Evolutionary conservation across 2,329 filamentous ascomycete species (phyloP).

Genomic region (Xylariaceae sp.): DNA sequence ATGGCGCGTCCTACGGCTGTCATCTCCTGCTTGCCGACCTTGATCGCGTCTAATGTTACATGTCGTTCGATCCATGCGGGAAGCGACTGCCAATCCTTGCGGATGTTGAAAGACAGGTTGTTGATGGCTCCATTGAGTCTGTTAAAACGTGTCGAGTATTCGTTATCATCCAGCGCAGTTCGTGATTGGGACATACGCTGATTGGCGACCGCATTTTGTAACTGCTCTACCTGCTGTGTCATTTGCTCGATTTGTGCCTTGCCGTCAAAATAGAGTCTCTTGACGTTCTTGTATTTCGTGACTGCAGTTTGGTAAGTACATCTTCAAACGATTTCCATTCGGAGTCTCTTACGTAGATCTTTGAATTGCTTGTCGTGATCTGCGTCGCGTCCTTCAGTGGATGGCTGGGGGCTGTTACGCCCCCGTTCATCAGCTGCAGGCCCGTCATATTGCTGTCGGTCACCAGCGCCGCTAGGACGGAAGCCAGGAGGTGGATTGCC

Average conservation of each 20-base stretch:
- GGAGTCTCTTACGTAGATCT: conserved; percentile 49
- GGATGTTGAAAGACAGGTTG: conserved; percentile 91
- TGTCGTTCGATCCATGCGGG: conserved; percentile 76
- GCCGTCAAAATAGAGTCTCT: conserved; percentile 95
- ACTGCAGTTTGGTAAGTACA: conserved; percentile 54
- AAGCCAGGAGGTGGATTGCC: conserved; percentile 37
- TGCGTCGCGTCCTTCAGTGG: conserved; percentile 40
- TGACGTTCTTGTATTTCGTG: conserved; percentile 96
- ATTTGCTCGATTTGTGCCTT: conserved; percentile 89
- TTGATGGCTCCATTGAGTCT: conserved; percentile 91
- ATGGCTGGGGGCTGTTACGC: conserved; percentile 56
- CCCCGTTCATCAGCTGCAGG: conserved; percentile 43
- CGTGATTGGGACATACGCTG: conserved; percentile 92
- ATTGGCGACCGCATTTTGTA: conserved; percentile 96
- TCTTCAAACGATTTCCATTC: conserved; percentile 3
- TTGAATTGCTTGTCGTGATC: conserved; percentile 57
- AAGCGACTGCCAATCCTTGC: conserved; percentile 85
- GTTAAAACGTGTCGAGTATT: conserved; percentile 86
- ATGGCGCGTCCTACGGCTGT: conserved; percentile 87
- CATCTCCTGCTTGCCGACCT: conserved; percentile 95
- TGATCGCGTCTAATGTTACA: conserved; percentile 81
- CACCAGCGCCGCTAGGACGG: conserved; percentile 38
- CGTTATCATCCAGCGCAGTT: conserved; percentile 90
- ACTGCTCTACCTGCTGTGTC: conserved; percentile 81
- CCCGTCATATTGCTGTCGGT: conserved; percentile 45